These are phyloP conservation scores for Tirmania nivea DNA, from an alignment of 495 filamentous ascomycete species.

Conservation along the genomic window DNA sequence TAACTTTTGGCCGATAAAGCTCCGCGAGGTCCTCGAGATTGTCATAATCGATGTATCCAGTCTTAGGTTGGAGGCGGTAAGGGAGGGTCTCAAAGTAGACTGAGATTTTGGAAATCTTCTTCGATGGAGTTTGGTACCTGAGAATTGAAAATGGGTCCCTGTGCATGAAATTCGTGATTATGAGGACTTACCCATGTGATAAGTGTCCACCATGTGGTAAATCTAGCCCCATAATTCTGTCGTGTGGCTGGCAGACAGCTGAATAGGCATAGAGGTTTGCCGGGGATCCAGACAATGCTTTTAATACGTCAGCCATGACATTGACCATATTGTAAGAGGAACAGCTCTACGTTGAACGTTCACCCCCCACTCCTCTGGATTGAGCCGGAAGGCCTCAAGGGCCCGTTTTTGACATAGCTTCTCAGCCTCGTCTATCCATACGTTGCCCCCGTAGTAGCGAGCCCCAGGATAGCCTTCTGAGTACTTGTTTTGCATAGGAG, in stretches of 20 bases:
- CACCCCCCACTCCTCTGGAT: constrained; percentile 80
- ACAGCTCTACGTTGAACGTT: constrained; percentile 63
- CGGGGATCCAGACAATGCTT: constrained; percentile 83
- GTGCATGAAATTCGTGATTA: not conserved
- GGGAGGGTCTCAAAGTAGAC: constrained; percentile 98
- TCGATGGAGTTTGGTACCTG: constrained; percentile 76
- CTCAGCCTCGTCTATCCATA: constrained; percentile 82
- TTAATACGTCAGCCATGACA: constrained; percentile 3
- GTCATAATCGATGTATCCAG: constrained; percentile 85
- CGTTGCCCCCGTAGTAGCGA: constrained; percentile 91
- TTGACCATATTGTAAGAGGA: not conserved
- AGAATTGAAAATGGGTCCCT: not conserved
- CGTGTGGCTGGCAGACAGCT: constrained; percentile 73
- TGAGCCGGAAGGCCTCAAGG: constrained; percentile 62
- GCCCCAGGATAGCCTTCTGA: constrained; percentile 96
- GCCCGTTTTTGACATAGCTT: constrained; percentile 74
- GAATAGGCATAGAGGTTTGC: constrained; percentile 94
- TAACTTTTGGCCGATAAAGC: constrained; percentile 83
- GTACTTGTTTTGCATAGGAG: constrained; percentile 99
- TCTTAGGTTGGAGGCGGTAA: constrained; percentile 74
- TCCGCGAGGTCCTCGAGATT: constrained; percentile 64
- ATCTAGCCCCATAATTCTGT: constrained; percentile 91
- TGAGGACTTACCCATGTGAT: constrained; percentile 44
- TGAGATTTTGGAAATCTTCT: constrained; percentile 95
- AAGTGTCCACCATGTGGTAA: constrained; percentile 91